These are phyloP conservation scores for Suillus variegatus DNA, from an alignment of 768 basidiomycete species.

Conservation along the genomic window DNA sequence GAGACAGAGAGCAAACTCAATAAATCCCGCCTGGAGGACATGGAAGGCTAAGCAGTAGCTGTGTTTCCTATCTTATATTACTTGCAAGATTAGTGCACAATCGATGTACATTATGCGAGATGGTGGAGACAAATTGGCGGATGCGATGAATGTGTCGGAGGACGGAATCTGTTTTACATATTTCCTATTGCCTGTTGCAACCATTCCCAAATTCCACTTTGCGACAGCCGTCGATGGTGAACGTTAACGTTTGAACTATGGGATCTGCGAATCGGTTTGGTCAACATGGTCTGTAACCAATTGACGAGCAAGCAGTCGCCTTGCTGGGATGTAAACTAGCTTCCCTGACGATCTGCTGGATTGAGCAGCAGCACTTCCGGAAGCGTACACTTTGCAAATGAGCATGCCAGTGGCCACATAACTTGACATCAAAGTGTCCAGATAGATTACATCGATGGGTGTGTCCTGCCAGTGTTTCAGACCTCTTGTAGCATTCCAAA, in stretches of 20 bases:
- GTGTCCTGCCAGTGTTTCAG: too few species aligned
- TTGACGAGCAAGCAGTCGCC: not conserved
- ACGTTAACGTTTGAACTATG: not conserved
- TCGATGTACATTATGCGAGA: conserved; percentile 3
- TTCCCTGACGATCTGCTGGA: too few species aligned
- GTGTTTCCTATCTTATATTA: conserved; percentile 1
- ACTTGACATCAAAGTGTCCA: too few species aligned
- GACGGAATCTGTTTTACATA: not conserved
- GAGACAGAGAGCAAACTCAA: conserved; percentile 35
- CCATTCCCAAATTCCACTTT: not conserved
- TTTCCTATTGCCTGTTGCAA: not conserved
- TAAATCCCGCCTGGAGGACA: conserved; percentile 49
- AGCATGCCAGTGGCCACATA: too few species aligned
- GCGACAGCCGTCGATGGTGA: too few species aligned
- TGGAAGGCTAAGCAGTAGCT: conserved; percentile 44
- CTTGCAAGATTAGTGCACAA: not conserved
- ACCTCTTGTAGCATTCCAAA: too few species aligned
- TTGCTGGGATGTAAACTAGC: too few species aligned
- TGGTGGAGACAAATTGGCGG: not conserved
- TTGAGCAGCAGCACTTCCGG: too few species aligned
- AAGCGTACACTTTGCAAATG: too few species aligned
- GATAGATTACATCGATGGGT: too few species aligned
- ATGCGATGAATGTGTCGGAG: not conserved
- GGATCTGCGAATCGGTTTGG: not conserved
- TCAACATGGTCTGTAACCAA: not conserved